Conservation (phyloP, 75 land plant species). For the Azolla pinnata region DNA sequence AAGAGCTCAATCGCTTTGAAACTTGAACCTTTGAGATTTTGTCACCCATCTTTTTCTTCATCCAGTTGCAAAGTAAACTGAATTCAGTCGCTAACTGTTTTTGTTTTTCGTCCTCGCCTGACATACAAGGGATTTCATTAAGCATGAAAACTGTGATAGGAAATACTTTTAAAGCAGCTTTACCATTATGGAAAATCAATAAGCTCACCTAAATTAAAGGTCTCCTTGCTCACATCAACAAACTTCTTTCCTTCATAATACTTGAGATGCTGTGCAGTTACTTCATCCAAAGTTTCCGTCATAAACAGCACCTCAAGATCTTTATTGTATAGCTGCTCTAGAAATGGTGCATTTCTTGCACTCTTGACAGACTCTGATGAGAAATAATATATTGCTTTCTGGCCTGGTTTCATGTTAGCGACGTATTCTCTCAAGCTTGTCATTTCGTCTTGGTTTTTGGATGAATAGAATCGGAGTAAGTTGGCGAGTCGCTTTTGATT, state of each 20-base stretch:
- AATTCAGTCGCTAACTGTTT: conserved; percentile 74
- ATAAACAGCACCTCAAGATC: conserved; percentile 81
- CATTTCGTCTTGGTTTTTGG: conserved; percentile 68
- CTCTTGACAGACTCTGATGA: conserved; percentile 84
- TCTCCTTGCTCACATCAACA: conserved; percentile 96
- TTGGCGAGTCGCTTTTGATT: conserved; percentile 94
- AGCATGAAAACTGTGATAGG: too few relatives aligned
- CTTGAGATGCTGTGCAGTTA: conserved; percentile 64
- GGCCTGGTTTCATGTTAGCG: conserved; percentile 91
- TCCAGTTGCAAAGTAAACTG: conserved; percentile 84
- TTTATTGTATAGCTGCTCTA: conserved; percentile 65
- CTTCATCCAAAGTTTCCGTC: conserved; percentile 91
- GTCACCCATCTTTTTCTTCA: conserved; percentile 80
- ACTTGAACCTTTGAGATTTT: conserved; percentile 87
- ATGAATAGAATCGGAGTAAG: conserved; percentile 83
- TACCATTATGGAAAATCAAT: not conserved
- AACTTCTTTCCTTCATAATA: conserved; percentile 87
- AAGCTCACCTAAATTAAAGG: conserved; percentile 69
- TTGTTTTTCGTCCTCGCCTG: conserved; percentile 61
- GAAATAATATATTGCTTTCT: conserved; percentile 88
- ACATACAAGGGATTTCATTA: too few relatives aligned
- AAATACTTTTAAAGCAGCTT: too few relatives aligned
- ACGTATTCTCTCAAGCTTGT: conserved; percentile 85
- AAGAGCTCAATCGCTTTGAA: conserved; percentile 74
- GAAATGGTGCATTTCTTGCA: conserved; percentile 85